Evolutionary conservation across 2,329 filamentous ascomycete species (phyloP).

Genomic region (Apiospora malaysiana): DNA sequence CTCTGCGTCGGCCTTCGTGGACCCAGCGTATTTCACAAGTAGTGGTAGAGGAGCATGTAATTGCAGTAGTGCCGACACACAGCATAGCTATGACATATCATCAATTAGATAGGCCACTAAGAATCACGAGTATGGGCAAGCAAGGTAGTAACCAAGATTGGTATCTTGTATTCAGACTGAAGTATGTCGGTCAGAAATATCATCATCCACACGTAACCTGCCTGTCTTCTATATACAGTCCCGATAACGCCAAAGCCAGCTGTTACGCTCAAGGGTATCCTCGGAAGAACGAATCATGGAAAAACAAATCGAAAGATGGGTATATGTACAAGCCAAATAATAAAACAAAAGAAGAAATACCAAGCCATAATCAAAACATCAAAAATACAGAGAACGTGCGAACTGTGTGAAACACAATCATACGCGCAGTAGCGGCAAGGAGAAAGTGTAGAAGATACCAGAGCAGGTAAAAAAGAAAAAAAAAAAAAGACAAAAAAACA

Average conservation of each 20-base stretch:
- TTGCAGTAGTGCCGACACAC: neutral
- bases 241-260: neutral
- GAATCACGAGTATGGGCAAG: neutral
- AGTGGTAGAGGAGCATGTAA: neutral
- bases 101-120: too few species aligned
- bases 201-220: neutral
- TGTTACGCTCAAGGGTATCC: conserved; percentile 1
- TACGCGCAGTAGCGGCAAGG: neutral
- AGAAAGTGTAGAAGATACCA: neutral
- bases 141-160: neutral
- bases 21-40: neutral
- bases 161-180: neutral
- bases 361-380: too few species aligned
- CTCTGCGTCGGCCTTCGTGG: neutral
- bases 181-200: neutral
- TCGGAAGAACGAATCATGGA: neutral
- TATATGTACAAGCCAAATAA: neutral
- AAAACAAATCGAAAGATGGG: neutral
- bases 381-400: neutral
- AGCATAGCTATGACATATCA: neutral
- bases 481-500: neutral
- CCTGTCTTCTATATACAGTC: neutral
- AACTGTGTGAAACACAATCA: neutral
- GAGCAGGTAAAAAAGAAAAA: too few species aligned
- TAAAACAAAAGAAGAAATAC: neutral